phyloP scores from a whole-genome alignment of 73 alveolate species.

The Blepharisma japonicum region DNA sequence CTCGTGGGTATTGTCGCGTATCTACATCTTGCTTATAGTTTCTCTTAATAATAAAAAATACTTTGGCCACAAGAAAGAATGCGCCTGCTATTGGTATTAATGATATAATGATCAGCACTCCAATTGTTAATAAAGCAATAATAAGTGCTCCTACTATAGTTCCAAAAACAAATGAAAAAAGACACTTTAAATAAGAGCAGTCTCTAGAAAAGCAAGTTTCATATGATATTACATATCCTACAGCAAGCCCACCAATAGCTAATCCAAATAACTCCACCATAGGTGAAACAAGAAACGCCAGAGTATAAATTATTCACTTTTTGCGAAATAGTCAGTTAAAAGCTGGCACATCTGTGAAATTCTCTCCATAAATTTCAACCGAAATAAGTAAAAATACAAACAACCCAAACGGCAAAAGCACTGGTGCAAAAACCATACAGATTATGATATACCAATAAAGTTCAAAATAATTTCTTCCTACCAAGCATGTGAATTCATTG shows the following conservation, averaged over 20 bases:
- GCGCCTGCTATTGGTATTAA: too few relatives aligned
- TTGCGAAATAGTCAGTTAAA: not conserved
- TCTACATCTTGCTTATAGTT: too few relatives aligned
- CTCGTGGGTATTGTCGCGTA: too few relatives aligned
- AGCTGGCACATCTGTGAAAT: not conserved
- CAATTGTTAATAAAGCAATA: not conserved
- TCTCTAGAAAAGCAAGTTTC: not conserved
- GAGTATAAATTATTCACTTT: not conserved
- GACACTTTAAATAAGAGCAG: not conserved
- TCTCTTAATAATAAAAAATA: too few relatives aligned
- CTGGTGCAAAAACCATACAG: not conserved
- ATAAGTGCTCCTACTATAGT: not conserved
- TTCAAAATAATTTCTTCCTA: not conserved
- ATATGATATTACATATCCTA: not conserved
- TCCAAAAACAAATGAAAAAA: not conserved
- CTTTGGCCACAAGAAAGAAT: too few relatives aligned
- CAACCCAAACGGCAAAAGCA: not conserved
- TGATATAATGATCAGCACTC: too few relatives aligned
- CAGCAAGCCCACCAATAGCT: not conserved
- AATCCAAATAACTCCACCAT: not conserved
- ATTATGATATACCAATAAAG: not conserved
- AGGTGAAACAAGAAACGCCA: not conserved
- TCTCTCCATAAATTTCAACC: not conserved
- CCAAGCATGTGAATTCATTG: not conserved
- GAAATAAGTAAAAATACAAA: not conserved